These are phyloP conservation scores for Geranium rotundifolium DNA, from an alignment of 345 rosid genomes.

Conservation along the genomic window DNA sequence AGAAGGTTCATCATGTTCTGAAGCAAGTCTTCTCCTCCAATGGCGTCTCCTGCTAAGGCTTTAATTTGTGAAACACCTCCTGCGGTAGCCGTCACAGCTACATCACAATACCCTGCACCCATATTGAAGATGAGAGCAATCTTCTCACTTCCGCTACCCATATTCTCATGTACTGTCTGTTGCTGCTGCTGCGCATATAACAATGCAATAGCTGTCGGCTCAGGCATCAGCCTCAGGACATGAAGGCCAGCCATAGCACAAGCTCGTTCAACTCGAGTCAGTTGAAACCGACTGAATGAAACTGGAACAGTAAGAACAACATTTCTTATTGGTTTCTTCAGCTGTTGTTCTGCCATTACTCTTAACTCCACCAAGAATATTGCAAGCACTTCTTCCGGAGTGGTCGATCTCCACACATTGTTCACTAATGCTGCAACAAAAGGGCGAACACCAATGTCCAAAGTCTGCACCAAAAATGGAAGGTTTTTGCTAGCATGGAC, in stretches of 20 bases:
- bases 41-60: slow-evolving; percentile 52
- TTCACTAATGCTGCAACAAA: slow-evolving; percentile 70
- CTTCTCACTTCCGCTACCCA: slow-evolving; percentile 82
- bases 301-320: slow-evolving; percentile 76
- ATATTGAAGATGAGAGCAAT: slow-evolving; percentile 70
- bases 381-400: slow-evolving; percentile 87
- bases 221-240: slow-evolving; percentile 76
- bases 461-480: slow-evolving; percentile 79
- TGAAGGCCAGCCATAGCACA: slow-evolving; percentile 92
- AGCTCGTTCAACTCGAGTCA: slow-evolving; percentile 68
- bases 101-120: slow-evolving; percentile 88
- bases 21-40: slow-evolving; percentile 81
- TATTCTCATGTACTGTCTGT: slow-evolving; percentile 43
- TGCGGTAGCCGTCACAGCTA: slow-evolving; percentile 68
- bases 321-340: slow-evolving; percentile 63
- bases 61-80: slow-evolving; percentile 95
- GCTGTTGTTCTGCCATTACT: slow-evolving; percentile 57
- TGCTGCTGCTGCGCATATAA: slow-evolving; percentile 87
- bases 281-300: slow-evolving; percentile 72
- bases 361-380: slow-evolving; percentile 62
- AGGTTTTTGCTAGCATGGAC: slow-evolving; percentile 62
- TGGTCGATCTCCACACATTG: slow-evolving; percentile 76
- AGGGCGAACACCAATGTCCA: slow-evolving; percentile 76
- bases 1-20: slow-evolving; percentile 59
- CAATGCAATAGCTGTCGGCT: slow-evolving; percentile 82